phyloP scores from a whole-genome alignment of 768 basidiomycete genomes.

The Suillus weaverae region DNA sequence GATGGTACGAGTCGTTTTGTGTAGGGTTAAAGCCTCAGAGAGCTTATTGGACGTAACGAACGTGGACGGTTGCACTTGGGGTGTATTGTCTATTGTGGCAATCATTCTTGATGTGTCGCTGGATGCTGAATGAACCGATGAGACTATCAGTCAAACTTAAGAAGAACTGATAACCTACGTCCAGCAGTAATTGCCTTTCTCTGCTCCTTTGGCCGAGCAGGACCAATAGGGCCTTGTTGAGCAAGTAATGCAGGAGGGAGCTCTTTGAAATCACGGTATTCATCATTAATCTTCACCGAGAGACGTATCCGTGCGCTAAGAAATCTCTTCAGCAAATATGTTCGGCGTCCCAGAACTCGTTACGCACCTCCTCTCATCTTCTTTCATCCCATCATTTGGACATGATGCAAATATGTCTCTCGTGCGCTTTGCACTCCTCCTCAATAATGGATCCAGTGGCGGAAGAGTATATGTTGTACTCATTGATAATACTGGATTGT shows the following conservation, averaged over 20 bases:
- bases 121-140: conserved; percentile 26
- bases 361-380: conserved; percentile 71
- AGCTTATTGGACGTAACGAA: conserved; percentile 65
- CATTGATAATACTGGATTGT: conserved; percentile 14
- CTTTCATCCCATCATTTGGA: conserved; percentile 56
- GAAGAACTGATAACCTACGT: conserved; percentile 40
- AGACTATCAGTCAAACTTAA: background rate
- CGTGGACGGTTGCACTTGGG: conserved; percentile 65
- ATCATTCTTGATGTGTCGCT: conserved; percentile 66
- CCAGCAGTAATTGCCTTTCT: conserved; percentile 75
- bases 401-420: conserved; percentile 67
- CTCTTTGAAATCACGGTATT: conserved; percentile 84
- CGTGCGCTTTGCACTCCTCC: conserved; percentile 67
- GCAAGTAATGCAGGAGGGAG: conserved; percentile 79
- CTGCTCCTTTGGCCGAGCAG: conserved; percentile 64
- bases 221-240: conserved; percentile 81
- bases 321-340: background rate
- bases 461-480: conserved; percentile 53
- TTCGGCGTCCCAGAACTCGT: background rate
- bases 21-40: conserved; percentile 86
- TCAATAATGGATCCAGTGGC: conserved; percentile 65
- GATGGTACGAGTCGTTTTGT: conserved; percentile 91
- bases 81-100: conserved; percentile 73
- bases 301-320: conserved; percentile 69
- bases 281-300: conserved; percentile 84